These are phyloP conservation scores for Fusarium acutatum DNA, from an alignment of 2,329 filamentous ascomycete species.

Conservation along the genomic window DNA sequence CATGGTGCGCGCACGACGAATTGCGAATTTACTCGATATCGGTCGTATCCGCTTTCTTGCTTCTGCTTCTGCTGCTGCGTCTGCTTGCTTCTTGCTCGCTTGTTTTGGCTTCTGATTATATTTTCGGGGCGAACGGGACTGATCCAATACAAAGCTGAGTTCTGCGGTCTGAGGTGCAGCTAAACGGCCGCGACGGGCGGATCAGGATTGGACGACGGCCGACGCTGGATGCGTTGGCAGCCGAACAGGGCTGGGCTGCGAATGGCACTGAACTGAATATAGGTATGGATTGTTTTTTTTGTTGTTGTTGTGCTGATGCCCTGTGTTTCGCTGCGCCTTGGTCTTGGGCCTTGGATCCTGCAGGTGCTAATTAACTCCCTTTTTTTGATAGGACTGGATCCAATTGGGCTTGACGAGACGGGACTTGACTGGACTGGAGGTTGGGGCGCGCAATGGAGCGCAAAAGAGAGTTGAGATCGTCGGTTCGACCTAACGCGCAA, in stretches of 20 bases:
- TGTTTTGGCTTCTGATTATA: conserved; percentile 5
- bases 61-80: conserved; percentile 14
- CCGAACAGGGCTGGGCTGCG: conserved; percentile 13
- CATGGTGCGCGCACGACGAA: conserved; percentile 52
- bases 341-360: conserved; percentile 32
- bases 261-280: conserved; percentile 1
- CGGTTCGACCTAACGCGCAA: conserved; percentile 18
- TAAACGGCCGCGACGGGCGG: conserved; percentile 32
- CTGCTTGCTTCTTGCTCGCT: conserved; percentile 29
- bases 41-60: conserved; percentile 35
- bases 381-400: conserved; percentile 24
- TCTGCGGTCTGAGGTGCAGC: conserved; percentile 29
- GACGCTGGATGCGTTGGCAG: conserved; percentile 36
- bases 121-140: conserved; percentile 32
- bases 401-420: conserved; percentile 3
- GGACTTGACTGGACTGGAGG: conserved; percentile 24
- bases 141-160: conserved; percentile 20
- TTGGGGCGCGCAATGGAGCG: conserved; percentile 15
- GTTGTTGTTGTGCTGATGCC: conserved; percentile 28
- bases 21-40: conserved; percentile 48
- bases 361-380: conserved; percentile 39
- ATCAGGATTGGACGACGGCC: conserved; percentile 34
- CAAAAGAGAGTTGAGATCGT: conserved; percentile 12
- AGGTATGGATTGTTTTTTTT: conserved; percentile 31
- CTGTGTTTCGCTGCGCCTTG: conserved; percentile 5